Evolutionary conservation across 2,329 filamentous ascomycete genomes (phyloP).

Genomic region (Venturia effusa): DNA sequence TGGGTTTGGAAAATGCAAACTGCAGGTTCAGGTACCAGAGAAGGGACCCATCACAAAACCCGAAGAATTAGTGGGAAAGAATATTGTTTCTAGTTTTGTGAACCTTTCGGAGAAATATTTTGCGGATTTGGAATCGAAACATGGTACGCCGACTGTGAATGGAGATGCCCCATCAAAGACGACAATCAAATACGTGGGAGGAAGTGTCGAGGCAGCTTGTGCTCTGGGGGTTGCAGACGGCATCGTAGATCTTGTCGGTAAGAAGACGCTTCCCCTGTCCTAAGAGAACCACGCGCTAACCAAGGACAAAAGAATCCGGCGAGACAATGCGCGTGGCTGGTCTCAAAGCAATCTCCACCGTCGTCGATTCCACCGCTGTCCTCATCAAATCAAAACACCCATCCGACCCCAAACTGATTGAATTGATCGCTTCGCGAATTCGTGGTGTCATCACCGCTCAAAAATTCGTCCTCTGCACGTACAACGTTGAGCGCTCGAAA

Average conservation of each 20-base stretch:
- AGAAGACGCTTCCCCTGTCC: slow-evolving; percentile 28
- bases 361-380: slow-evolving; percentile 77
- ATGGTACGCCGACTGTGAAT: slow-evolving; percentile 18
- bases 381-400: slow-evolving; percentile 84
- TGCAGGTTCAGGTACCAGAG: slow-evolving; percentile 93
- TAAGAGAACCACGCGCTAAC: neutral
- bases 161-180: slow-evolving; percentile 50
- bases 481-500: slow-evolving; percentile 70
- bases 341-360: slow-evolving; percentile 86
- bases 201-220: slow-evolving; percentile 94
- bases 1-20: slow-evolving; percentile 79
- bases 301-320: slow-evolving; percentile 65
- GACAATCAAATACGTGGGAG: slow-evolving; percentile 86
- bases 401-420: slow-evolving; percentile 67
- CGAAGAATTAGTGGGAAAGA: slow-evolving; percentile 77
- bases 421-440: slow-evolving; percentile 78
- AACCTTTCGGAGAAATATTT: slow-evolving; percentile 78
- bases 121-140: slow-evolving; percentile 54
- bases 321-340: slow-evolving; percentile 97
- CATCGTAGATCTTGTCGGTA: slow-evolving; percentile 93
- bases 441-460: slow-evolving; percentile 89
- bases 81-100: slow-evolving; percentile 92
- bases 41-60: slow-evolving; percentile 62
- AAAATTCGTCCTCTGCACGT: slow-evolving; percentile 88
- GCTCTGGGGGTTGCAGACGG: slow-evolving; percentile 91